Evolutionary conservation across 2,329 filamentous ascomycete genomes (phyloP), one percentile per base, ranked within the genome.

Genomic region (Huntiella omanensis): DNA sequence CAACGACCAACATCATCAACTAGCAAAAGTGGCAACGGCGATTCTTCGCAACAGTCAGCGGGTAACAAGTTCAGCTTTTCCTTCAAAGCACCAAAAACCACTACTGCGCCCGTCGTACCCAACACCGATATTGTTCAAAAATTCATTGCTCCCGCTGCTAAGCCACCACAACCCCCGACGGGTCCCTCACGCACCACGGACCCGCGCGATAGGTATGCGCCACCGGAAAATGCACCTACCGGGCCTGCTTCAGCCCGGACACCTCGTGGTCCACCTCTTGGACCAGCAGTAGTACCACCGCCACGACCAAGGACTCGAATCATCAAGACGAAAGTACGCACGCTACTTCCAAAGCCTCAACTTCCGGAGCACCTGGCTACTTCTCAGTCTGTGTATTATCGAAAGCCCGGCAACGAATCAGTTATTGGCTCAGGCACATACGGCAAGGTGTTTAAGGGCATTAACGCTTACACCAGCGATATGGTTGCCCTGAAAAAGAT

Each of bases 401-500:
- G 88, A 52, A 96, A 95, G 58, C 87, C 87, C 1, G 88, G 88
- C n/a, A 94, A 96, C 54, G 88, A 93, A 59, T 96, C 88, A 0
- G 88, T 96, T 0, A 81, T 96, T 15, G 88, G 88, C 12, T 93
- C 88, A 38, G 88, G 88, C 8, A 96, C 88, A 0, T 96, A 95
- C 55, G 91, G 85, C 45, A 93, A 93, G 60, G 86, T 94, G 4
- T 94, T 92, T 68, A 93, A 93, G 59, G 86, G 77, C n/a, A 67
- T 86, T 6, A 85, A 94, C 56, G 83, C 91, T n/a, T 92, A 92
- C 58, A 93, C 83, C 1, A 83, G 83, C 54, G 75, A 77, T 36
- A 70, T 83, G 49, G 86, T 92, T 17, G 86, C 86, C 1, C 66
- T 94, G 49, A 94, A 94, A 64, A 81, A 83, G 55, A 92, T 94